Percentiles rank a stretch among this genome's conserved stretches.
Conservation (phyloP, 345 rosid genomes). For the Euphorbia peplus region DNA sequence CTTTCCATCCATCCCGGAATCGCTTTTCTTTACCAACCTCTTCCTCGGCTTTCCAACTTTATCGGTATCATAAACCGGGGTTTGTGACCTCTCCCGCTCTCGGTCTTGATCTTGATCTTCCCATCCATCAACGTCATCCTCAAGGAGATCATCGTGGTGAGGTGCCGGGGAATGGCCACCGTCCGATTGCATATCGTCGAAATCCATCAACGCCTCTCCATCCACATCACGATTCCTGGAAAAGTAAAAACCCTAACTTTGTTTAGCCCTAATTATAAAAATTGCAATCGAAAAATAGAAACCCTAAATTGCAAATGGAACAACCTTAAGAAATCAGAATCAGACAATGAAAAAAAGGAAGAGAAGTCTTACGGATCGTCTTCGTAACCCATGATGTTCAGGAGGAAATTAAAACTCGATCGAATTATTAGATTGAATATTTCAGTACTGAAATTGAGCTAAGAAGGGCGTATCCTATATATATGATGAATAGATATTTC, state of each 20-base stretch:
- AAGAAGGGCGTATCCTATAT: background rate
- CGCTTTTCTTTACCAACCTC: slow-evolving; percentile 75
- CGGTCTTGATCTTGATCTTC: slow-evolving; percentile 40
- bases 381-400: slow-evolving; percentile 52
- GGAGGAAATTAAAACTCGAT: background rate
- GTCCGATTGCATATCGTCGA: slow-evolving; percentile 64
- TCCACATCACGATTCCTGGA: slow-evolving; percentile 83
- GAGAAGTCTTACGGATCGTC: slow-evolving; percentile 61
- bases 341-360: background rate
- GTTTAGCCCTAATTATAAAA: background rate
- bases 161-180: slow-evolving; percentile 57
- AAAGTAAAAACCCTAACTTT: background rate
- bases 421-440: background rate
- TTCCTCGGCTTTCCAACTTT: slow-evolving; percentile 71
- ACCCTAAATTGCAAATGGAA: slow-evolving; percentile 3
- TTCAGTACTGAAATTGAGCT: background rate
- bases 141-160: slow-evolving; percentile 41
- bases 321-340: background rate
- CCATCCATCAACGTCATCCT: slow-evolving; percentile 62
- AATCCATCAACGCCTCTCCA: slow-evolving; percentile 95
- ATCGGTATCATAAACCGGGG: slow-evolving; percentile 63
- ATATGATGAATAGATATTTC: background rate
- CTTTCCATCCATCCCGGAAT: slow-evolving; percentile 23
- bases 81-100: slow-evolving; percentile 53
- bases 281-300: background rate